Conservation (phyloP, 2,329 filamentous ascomycete species). For the Knufia petricola region DNA sequence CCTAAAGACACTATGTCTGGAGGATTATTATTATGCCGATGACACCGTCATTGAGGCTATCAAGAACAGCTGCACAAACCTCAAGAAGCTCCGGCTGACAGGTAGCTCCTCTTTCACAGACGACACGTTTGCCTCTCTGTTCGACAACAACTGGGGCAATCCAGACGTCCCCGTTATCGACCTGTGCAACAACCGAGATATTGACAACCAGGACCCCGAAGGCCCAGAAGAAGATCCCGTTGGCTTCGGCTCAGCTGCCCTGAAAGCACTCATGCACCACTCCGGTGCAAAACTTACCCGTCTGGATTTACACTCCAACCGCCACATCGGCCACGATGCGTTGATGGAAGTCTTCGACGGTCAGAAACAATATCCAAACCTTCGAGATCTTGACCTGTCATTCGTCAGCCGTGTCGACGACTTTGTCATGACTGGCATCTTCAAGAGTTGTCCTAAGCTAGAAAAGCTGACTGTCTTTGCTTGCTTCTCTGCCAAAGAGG, state of each 20-base stretch:
- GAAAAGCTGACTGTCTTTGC: constrained; percentile 52
- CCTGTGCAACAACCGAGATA: constrained; percentile 64
- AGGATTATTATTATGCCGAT: constrained; percentile 55
- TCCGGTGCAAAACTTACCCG: constrained; percentile 57
- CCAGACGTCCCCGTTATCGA: constrained; percentile 61
- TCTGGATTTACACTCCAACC: constrained; percentile 73
- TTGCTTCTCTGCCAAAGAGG: constrained; percentile 50
- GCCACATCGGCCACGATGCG: constrained; percentile 63
- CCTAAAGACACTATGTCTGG: constrained; percentile 70
- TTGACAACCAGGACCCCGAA: constrained; percentile 60
- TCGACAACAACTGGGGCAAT: constrained; percentile 62
- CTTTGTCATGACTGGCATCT: constrained; percentile 35
- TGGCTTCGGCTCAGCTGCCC: constrained; percentile 66
- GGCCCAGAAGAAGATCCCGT: constrained; percentile 49
- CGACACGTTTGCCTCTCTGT: constrained; percentile 60
- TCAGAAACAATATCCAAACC: constrained; percentile 54
- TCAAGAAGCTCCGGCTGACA: constrained; percentile 71
- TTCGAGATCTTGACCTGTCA: constrained; percentile 65
- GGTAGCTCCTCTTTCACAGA: constrained; percentile 70
- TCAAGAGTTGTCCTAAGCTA: constrained; percentile 38
- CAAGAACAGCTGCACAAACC: constrained; percentile 55
- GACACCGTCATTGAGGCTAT: constrained; percentile 62
- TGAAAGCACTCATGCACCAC: constrained; percentile 74
- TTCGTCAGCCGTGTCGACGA: constrained; percentile 47
- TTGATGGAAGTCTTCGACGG: constrained; percentile 66